Evolutionary conservation across 371 early-diverging fungal species (phyloP).

Genomic region (Fennellomyces sp.): DNA sequence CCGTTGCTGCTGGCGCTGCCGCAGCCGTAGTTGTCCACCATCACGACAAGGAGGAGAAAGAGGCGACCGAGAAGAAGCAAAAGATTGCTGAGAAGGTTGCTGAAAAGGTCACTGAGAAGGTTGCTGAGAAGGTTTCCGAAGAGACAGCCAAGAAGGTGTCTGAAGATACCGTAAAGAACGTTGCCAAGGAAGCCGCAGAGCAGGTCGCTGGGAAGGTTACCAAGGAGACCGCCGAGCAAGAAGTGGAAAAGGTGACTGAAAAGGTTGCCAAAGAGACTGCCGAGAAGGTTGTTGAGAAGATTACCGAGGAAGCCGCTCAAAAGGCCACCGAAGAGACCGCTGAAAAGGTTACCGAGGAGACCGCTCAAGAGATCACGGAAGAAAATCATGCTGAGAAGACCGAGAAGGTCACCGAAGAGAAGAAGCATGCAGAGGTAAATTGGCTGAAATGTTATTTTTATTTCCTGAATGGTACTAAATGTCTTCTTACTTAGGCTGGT

Average conservation of each 20-base stretch:
- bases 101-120: conserved; percentile 22
- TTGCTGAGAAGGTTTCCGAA: too few species aligned
- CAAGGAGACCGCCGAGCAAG: conserved; percentile 3
- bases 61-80: not conserved
- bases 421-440: too few species aligned
- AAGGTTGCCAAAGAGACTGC: conserved; percentile 3
- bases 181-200: conserved; percentile 30
- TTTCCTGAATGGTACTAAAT: too few species aligned
- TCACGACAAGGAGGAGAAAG: conserved; percentile 13
- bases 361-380: too few species aligned
- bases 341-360: conserved; percentile 21
- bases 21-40: conserved; percentile 6
- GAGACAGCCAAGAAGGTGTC: too few species aligned
- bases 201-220: too few species aligned
- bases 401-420: conserved; percentile 1
- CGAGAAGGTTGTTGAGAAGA: conserved; percentile 24
- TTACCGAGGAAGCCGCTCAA: too few species aligned
- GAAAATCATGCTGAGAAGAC: conserved; percentile 31
- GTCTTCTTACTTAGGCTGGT: too few species aligned
- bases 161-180: conserved; percentile 10
- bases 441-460: too few species aligned
- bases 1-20: conserved; percentile 11
- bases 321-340: not conserved
- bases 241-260: not conserved
- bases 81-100: not conserved